Base-by-base conservation (phyloP, 352 stramenopile genomes). In the Phytophthora tentaculata region DNA sequence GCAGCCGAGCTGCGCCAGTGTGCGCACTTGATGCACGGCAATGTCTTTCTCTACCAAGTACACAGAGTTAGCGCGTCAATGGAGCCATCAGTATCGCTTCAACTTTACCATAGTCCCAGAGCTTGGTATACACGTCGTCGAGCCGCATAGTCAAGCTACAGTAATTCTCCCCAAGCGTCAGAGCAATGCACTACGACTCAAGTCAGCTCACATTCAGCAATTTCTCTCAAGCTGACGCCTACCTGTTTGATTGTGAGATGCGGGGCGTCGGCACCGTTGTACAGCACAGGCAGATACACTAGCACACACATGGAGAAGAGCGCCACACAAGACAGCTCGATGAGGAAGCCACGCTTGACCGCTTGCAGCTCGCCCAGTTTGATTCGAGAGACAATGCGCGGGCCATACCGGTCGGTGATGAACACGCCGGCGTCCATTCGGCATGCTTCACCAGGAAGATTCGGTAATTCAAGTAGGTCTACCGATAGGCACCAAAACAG, bases 381-480 rank as follows among this genome's bases (percentile, higher is more conserved):
- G 41, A 84, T 77, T 48, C 77, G 55, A 16, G 74, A 77, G 17
- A 88, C 70, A 39, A 74, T 88, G 20, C 77, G 69, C 3, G 80
- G 78, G 0, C 76, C 77, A 51, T 84, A 78, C 37, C 77, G 74
- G 29, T 83, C 73, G 7, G 80, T 88, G 55, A 88, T 80, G 55
- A 88, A 88, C 43, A 88, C 76, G 39, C 80, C 80, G 3, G 67
- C 71, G 35, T 88, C 80, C 52, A 88, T 76, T 88, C 80, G 20
- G 81, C 72, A 32, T 77, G 75, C 69, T 83, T 86, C 16, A 75
- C 67, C 54, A 85, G 58, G 62, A 83, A 84, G 47, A 91, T 82
- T 23, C 61, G 73, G 58, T 83, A 88, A 51, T 80, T 91, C 50
- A 91, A 57, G 56, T 80, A 87, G 35, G 77, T 87, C 83, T 91